Evolutionary conservation across 1,284 basidiomycete species (phyloP).

Genomic region (Phaffia rhodozyma): DNA sequence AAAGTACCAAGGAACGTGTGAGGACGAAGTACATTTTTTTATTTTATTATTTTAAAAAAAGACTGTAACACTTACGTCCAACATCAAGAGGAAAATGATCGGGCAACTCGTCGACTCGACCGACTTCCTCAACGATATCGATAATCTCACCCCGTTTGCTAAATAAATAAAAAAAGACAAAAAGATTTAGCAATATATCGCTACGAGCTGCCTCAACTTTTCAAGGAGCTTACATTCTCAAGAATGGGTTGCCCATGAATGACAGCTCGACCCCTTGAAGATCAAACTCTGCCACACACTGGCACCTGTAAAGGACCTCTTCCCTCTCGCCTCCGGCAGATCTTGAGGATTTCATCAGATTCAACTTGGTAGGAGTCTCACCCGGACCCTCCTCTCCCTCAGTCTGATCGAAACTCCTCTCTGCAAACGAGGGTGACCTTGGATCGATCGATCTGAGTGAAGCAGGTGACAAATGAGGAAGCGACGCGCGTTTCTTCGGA

Average conservation of each 20-base stretch:
- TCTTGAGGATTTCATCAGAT: background rate
- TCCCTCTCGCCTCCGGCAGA: background rate
- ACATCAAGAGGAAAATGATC: conserved; percentile 33
- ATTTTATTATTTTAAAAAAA: too few species aligned
- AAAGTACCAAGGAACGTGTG: too few species aligned
- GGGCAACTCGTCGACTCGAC: conserved; percentile 33
- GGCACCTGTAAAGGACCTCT: conserved; percentile 11
- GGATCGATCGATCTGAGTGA: too few species aligned
- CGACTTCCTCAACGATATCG: conserved; percentile 34
- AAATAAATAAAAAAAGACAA: background rate
- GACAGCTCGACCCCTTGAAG: conserved; percentile 8
- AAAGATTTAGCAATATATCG: too few species aligned
- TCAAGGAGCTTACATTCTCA: background rate
- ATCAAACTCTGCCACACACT: conserved; percentile 18
- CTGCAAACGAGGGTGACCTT: background rate
- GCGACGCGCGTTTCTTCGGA: too few species aligned
- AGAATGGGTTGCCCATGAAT: conserved; percentile 7
- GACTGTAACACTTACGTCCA: conserved; percentile 21
- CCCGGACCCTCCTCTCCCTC: background rate
- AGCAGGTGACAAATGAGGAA: too few species aligned
- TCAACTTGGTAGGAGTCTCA: background rate
- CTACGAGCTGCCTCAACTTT: too few species aligned
- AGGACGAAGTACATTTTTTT: too few species aligned
- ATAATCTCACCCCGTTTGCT: conserved; percentile 13
- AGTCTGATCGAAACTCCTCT: background rate